Percentiles rank a stretch among this genome's conserved stretches.
Evolutionary conservation across 768 basidiomycete species (phyloP).

Genomic region (Wakefieldia striispora): DNA sequence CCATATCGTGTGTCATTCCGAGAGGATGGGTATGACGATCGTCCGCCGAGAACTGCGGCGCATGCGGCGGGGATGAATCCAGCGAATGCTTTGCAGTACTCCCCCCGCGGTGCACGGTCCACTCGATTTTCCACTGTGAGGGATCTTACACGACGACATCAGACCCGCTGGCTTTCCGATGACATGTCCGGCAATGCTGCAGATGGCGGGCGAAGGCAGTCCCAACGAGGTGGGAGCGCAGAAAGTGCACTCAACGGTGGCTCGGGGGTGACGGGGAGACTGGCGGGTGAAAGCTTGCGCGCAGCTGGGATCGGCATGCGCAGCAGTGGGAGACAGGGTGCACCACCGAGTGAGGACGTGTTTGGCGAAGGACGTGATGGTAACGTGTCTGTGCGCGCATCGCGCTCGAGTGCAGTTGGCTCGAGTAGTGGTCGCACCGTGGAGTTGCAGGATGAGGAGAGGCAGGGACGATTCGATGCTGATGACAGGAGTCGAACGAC

Average conservation of each 20-base stretch:
- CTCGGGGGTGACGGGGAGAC: slow-evolving; percentile 44
- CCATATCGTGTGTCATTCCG: slow-evolving; percentile 32
- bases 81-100: slow-evolving; percentile 23
- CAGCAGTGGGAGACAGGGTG: slow-evolving; percentile 26
- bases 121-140: slow-evolving; percentile 47
- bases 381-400: slow-evolving; percentile 14
- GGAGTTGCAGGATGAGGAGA: slow-evolving; percentile 28
- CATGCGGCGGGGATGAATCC: slow-evolving; percentile 21
- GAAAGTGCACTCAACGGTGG: slow-evolving; percentile 56
- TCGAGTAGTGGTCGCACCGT: slow-evolving; percentile 9
- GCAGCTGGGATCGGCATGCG: slow-evolving; percentile 63
- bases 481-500: slow-evolving; percentile 24
- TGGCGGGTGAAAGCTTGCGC: slow-evolving; percentile 66
- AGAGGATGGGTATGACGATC: slow-evolving; percentile 18
- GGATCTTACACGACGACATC: slow-evolving; percentile 47
- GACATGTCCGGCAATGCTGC: slow-evolving; percentile 35
- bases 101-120: slow-evolving; percentile 31
- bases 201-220: slow-evolving; percentile 49
- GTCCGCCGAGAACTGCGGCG: slow-evolving; percentile 25
- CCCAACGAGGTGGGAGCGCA: slow-evolving; percentile 62
- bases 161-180: slow-evolving; percentile 54
- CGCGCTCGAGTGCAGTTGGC: slow-evolving; percentile 11
- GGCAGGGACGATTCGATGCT: slow-evolving; percentile 13
- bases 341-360: slow-evolving; percentile 34
- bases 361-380: slow-evolving; percentile 30